phyloP scores from a whole-genome alignment of 140 eudicot species.

The Stevia rebaudiana region DNA sequence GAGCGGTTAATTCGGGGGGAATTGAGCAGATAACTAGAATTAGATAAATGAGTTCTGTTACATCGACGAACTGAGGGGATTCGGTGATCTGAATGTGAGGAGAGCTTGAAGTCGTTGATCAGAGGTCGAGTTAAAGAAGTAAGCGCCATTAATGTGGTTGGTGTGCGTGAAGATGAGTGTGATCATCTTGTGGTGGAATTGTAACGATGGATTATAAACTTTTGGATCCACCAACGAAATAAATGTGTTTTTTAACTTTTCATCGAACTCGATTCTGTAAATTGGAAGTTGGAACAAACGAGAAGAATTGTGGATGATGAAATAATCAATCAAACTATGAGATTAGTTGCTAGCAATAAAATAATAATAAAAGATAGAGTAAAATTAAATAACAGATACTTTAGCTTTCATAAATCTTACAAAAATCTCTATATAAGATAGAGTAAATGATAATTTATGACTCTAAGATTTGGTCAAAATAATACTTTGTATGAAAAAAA shows the following conservation, averaged over 20 bases:
- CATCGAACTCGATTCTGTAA: slow-evolving; percentile 12
- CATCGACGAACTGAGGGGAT: slow-evolving; percentile 4
- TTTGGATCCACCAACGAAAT: not conserved
- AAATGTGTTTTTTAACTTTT: not conserved
- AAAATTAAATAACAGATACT: too few species aligned
- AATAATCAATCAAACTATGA: not conserved
- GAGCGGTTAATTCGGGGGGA: slow-evolving; percentile 27
- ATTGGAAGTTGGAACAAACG: slow-evolving; percentile 10
- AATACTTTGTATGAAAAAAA: too few species aligned
- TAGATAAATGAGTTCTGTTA: not conserved
- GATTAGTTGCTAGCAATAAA: not conserved
- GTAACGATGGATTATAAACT: slow-evolving; percentile 8
- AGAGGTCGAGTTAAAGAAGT: slow-evolving; percentile 23
- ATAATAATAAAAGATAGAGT: too few species aligned
- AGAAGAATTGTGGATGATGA: not conserved
- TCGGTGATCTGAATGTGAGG: slow-evolving; percentile 19
- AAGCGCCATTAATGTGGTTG: slow-evolving; percentile 20
- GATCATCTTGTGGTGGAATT: slow-evolving; percentile 39
- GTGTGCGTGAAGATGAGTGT: slow-evolving; percentile 17
- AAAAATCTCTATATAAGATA: too few species aligned
- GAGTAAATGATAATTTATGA: too few species aligned
- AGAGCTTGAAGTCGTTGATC: slow-evolving; percentile 16
- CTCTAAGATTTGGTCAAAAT: too few species aligned
- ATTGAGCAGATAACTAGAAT: slow-evolving; percentile 13
- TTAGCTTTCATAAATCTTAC: too few species aligned